Base-by-base conservation (phyloP, 1,284 basidiomycete species). In the Athelia psychrophila region DNA sequence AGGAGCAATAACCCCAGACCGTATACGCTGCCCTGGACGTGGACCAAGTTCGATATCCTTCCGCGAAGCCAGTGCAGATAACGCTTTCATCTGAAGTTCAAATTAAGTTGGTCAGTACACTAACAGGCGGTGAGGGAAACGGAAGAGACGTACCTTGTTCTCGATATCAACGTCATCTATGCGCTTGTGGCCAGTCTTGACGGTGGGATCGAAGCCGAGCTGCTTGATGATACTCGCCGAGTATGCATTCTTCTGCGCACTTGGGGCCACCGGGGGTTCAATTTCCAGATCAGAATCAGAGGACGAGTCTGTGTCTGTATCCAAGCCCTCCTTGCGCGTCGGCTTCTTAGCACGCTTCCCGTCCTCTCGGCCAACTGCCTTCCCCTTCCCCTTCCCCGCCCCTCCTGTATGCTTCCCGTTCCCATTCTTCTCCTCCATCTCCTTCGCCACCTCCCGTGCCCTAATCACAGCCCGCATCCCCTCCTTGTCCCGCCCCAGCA, bases 131-230 rank as follows among this genome's bases (percentile, higher is more conserved):
- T 55, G 33, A 32, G 19, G 1, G 48, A 12, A 30, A 25, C 50
- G 36, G 52, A 25, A 36, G 18, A 10, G 60, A 48, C 56, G 10
- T 52, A 86, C 85, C 77, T 86, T 88, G 56, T 77, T 76, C 61
- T 78, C 76, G 13, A 76, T 66, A n/a, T 68, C 67, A 16, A 64
- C 60, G 47, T 74, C 68, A 42, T 75, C 72, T 3, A 60, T 53
- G 33, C 72, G 67, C 36, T 72, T 67, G 36, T 73, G 74, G 2
- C 80, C 80, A 22, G 70, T 65, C 56, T 80, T 83, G 3, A 73
- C 60, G 0, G 81, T 79, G 22, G 88, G 88, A 67, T 91, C 86
- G 53, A 91, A 91, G 1, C 88, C 88, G 13, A 91, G 72, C 9
- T 77, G 72, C 58, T 83, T 84, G 61, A 91, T 81, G 25, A 86